These are phyloP conservation scores for Ceratocystis cubensis DNA, from an alignment of 2,329 filamentous ascomycete genomes.

Conservation along the genomic window DNA sequence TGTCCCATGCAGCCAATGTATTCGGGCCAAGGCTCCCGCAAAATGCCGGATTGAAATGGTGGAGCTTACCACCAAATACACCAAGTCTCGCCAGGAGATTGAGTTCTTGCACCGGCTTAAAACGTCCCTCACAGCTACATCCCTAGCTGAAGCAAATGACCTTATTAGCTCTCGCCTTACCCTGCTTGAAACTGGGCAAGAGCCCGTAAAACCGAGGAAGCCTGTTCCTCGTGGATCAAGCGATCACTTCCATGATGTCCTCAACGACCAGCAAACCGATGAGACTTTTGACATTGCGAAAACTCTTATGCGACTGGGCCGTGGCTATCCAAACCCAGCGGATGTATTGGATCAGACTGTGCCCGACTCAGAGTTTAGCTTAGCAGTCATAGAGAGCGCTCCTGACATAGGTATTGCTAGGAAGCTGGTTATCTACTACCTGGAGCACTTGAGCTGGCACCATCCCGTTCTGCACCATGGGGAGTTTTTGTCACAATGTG, in stretches of 20 bases:
- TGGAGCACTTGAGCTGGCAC: conserved; percentile 20
- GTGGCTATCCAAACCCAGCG: conserved; percentile 15
- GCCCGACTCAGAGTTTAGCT: neutral
- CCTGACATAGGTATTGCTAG: conserved; percentile 5
- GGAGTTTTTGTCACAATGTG: conserved; percentile 15
- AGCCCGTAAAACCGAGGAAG: conserved; percentile 6
- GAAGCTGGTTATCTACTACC: conserved; percentile 17
- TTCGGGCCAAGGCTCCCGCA: conserved; percentile 17
- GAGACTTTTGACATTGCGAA: conserved; percentile 15
- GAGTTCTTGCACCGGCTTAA: conserved; percentile 18
- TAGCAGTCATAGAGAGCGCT: neutral
- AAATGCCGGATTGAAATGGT: conserved; percentile 19
- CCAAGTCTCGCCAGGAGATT: conserved; percentile 20
- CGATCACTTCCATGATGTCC: conserved; percentile 16
- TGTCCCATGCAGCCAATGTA: conserved; percentile 19
- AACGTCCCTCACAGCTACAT: conserved; percentile 8
- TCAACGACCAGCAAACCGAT: conserved; percentile 13
- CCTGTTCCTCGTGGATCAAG: neutral
- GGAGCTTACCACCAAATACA: conserved; percentile 21
- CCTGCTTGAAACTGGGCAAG: conserved; percentile 18
- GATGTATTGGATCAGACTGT: neutral
- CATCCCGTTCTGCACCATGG: conserved; percentile 18
- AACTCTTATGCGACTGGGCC: conserved; percentile 17
- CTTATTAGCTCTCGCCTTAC: conserved; percentile 15
- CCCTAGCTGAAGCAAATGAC: conserved; percentile 13